Evolutionary conservation across 768 basidiomycete species (phyloP), one percentile per base, ranked within the genome.

Genomic region (Russula emetica): DNA sequence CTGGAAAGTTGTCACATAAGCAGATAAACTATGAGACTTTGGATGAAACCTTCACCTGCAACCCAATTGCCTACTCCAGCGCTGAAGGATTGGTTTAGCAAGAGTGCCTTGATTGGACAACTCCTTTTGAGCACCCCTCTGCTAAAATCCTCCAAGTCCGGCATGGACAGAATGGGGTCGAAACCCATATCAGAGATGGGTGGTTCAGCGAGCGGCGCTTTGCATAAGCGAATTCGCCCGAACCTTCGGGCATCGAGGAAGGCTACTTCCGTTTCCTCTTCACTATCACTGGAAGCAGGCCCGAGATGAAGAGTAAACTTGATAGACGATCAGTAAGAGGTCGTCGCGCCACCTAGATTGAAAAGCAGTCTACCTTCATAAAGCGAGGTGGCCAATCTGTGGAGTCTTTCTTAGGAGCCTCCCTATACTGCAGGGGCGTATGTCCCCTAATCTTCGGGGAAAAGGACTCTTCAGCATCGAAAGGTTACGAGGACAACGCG

Each of bases 21-120:
- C 30, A 20, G 36, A 20, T 13, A 0, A 36, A 32, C 51, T 34
- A 66, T 30, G 53, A 28, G 42, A 42, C 24, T 18, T 20, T 13
- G 30, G 10, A 8, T 13, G 11, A 16, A 24, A 16, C 14, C n/a
- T 14, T 58, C 16, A 84, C 87, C 88, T 69, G 90, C 89, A 22
- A 92, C 83, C 86, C 89, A 92, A 71, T 92, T 92, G 4, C 90
- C 87, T 11, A 92, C 82, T 1, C 90, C 90, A 13, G 89, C 88
- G 66, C 83, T 87, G 75, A 92, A 91, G 0, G 85, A 83, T 71
- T 92, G 89, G 72, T 92, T 85, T 47, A 91, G 78, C 16, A 92
- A 77, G n/a, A 92, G 77, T 1, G 86, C 84, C 70, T 91, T 92
- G 61, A 88, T 79, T 4, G 89, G 84, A 61, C 85, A 86, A 5